Evolutionary conservation across 1,284 basidiomycete genomes (phyloP).

Genomic region (Ganoderma sinense): DNA sequence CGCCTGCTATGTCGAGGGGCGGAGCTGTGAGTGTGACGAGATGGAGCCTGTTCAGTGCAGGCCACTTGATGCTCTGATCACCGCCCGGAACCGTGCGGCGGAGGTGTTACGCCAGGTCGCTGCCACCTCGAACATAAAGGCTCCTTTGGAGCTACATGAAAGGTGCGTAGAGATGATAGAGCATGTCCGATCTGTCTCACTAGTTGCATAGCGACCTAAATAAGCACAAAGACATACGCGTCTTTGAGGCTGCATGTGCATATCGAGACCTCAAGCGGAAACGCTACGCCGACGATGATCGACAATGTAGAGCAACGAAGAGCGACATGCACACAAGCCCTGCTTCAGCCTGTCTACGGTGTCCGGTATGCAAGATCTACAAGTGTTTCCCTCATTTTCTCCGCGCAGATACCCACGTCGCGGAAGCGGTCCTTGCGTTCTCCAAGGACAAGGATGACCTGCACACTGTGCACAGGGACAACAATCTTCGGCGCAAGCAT

Average conservation of each 20-base stretch:
- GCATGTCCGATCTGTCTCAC: neutral
- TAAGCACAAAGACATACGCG: slow-evolving; percentile 13
- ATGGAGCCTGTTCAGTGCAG: slow-evolving; percentile 69
- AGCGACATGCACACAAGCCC: neutral
- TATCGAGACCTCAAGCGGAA: slow-evolving; percentile 16
- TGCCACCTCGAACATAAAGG: neutral
- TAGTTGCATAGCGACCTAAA: neutral
- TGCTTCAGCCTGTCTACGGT: neutral
- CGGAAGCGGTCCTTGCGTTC: slow-evolving; percentile 52
- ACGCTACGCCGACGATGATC: neutral
- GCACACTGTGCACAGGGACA: slow-evolving; percentile 53
- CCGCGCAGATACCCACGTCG: slow-evolving; percentile 54
- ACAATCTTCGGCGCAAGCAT: slow-evolving; percentile 14
- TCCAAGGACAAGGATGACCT: slow-evolving; percentile 40
- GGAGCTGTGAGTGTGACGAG: slow-evolving; percentile 62
- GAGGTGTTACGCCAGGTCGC: slow-evolving; percentile 33
- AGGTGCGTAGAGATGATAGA: neutral
- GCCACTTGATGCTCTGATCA: slow-evolving; percentile 47
- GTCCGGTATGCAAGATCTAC: neutral
- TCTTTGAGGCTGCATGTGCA: slow-evolving; percentile 46
- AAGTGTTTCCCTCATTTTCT: slow-evolving; percentile 63
- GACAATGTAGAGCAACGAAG: neutral
- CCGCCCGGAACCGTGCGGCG: slow-evolving; percentile 49
- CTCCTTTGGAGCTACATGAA: neutral
- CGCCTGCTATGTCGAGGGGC: slow-evolving; percentile 77